Base-by-base conservation (phyloP, 345 rosid genomes). In the Mallotus nudiflorus region DNA sequence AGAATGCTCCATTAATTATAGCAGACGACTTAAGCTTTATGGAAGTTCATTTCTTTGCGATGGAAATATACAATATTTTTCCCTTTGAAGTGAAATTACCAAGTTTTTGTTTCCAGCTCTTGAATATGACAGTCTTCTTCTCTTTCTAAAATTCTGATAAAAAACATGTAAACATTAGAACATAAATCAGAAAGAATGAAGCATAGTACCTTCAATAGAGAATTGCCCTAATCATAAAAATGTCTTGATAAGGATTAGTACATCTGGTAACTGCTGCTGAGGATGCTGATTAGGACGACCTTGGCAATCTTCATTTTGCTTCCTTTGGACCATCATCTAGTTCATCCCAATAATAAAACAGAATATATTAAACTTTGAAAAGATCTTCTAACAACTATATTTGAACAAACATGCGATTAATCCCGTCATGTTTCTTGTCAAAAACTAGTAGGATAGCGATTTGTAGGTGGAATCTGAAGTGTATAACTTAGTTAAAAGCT, bases 61-160 rank as follows among this genome's bases (percentile, higher is more conserved):
- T n/a, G n/a, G n/a, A n/a, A n/a, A n/a, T n/a, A n/a, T n/a, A n/a
- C n/a, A n/a, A n/a, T n/a, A n/a, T n/a, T n/a, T n/a, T n/a, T n/a
- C n/a, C n/a, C n/a, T n/a, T n/a, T n/a, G n/a, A n/a, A n/a, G n/a
- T n/a, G n/a, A 68, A 39, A 55, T 15, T 45, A 76, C 83, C 78
- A 37, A 52, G 46, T 20, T 64, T 54, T 71, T 73, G 55, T 55
- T 70, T 46, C 28, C 60, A 24, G 39, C 35, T 48, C 53, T 65
- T 20, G 67, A 65, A 54, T 33, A 9, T 37, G 57, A 15, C 33
- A 65, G 12, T 29, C 53, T 67, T 50, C 31, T 67, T 60, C 66
- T 73, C 46, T 68, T 76, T 74, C 70, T 67, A 13, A 40, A 50
- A 20, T 48, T 66, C 78, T 76, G 78, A 67, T 42, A 24, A 39